Evolutionary conservation across 2,329 filamentous ascomycete genomes (phyloP).

Genomic region (Sclerotinia glacialis): DNA sequence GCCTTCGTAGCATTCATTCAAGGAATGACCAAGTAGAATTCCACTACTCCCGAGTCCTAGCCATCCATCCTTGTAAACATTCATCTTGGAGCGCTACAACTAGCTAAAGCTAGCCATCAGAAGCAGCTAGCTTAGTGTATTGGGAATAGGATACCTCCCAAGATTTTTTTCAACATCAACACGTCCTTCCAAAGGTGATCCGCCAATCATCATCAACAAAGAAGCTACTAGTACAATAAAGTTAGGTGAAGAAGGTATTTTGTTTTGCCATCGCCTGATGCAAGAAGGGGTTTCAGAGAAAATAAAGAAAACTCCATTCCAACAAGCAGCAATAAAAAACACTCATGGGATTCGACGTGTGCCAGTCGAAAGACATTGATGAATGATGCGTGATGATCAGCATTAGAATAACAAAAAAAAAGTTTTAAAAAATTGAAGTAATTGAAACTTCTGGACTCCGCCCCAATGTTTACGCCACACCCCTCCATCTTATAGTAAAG

Average conservation of each 20-base stretch:
- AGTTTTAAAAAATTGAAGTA: conserved; percentile 1
- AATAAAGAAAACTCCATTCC: background rate
- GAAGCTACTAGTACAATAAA: conserved; percentile 16
- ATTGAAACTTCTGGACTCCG: conserved; percentile 16
- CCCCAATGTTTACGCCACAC: conserved; percentile 20
- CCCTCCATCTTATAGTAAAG: conserved; percentile 13
- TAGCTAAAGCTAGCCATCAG: conserved; percentile 4
- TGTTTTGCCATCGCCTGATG: conserved; percentile 13
- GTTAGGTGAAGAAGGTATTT: conserved; percentile 4
- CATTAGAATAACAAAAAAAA: conserved; percentile 5
- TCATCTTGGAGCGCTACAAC: background rate
- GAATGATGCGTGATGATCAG: background rate
- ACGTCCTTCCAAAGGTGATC: conserved; percentile 6
- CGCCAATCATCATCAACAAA: conserved; percentile 17
- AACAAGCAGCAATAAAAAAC: conserved; percentile 10
- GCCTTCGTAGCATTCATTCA: background rate
- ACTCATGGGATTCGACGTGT: background rate
- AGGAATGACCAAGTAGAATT: background rate
- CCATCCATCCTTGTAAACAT: background rate
- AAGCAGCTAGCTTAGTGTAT: background rate
- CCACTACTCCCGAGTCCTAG: background rate
- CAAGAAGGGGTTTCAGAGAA: conserved; percentile 8
- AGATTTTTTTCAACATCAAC: background rate
- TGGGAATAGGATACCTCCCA: background rate
- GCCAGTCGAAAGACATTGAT: background rate